Conservation (phyloP, 345 rosid genomes). For the Salix purpurea region DNA sequence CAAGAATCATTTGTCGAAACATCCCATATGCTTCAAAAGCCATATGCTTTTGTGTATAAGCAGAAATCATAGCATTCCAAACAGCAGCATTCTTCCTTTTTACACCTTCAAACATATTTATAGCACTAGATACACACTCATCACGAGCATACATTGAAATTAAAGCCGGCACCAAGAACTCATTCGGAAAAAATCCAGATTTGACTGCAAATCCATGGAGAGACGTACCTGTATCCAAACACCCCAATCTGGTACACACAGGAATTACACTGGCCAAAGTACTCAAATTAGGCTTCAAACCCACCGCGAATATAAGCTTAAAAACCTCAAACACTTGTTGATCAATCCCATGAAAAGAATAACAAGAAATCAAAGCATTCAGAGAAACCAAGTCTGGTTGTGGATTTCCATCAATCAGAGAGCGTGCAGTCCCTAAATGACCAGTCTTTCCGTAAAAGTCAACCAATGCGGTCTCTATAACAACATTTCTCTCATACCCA, state of each 20-base stretch:
- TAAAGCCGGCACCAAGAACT: slow-evolving; percentile 39
- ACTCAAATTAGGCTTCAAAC: slow-evolving; percentile 24
- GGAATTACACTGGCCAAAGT: slow-evolving; percentile 24
- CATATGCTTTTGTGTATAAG: slow-evolving; percentile 31
- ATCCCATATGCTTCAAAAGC: slow-evolving; percentile 34
- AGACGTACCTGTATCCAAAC: slow-evolving; percentile 16
- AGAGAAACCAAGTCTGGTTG: slow-evolving; percentile 29
- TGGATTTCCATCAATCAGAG: slow-evolving; percentile 14
- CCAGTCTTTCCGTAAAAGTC: slow-evolving; percentile 21
- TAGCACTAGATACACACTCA: slow-evolving; percentile 26
- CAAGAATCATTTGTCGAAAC: slow-evolving; percentile 33
- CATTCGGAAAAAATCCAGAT: slow-evolving; percentile 11
- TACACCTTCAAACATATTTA: slow-evolving; percentile 30
- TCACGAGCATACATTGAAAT: slow-evolving; percentile 44
- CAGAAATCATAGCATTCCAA: slow-evolving; percentile 5
- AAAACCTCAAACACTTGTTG: slow-evolving; percentile 6
- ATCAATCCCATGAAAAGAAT: slow-evolving; percentile 19
- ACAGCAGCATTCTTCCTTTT: slow-evolving; percentile 27
- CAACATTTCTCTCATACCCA: slow-evolving; percentile 37
- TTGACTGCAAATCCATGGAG: slow-evolving; percentile 24
- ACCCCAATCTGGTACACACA: slow-evolving; percentile 11
- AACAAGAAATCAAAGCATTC: slow-evolving; percentile 26
- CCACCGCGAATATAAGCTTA: not conserved
- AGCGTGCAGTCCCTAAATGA: slow-evolving; percentile 7
- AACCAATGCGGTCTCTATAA: slow-evolving; percentile 21